Base-by-base conservation (phyloP, 2,329 filamentous ascomycete species). In the Penicillium sp. region DNA sequence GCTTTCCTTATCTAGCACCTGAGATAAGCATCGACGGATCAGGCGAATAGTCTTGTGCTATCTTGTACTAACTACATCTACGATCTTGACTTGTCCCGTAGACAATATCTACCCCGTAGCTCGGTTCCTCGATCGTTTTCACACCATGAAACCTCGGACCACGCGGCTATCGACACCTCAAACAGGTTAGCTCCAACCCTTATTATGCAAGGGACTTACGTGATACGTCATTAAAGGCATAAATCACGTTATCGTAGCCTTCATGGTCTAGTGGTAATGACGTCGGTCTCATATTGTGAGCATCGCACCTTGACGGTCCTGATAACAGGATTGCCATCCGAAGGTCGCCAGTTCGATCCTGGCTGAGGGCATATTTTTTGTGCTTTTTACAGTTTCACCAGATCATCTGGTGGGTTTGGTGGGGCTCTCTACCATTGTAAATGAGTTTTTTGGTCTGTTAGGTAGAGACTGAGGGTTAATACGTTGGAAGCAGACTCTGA, bases 321-420 rank as follows among this genome's bases (percentile, higher is more conserved):
- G 59, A 45, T 51, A 58, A 62, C 59, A 60, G 56, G 54, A 54
- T 53, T 56, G 59, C 41, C 30, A 62, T 62, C 59, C 59, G 53
- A 58, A 62, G 59, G 57, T 61, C 59, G 53, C 59, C 59, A 62
- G 59, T 62, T 62, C 59, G 59, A 62, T 35, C 57, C 59, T 62
- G 59, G 59, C 51, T 46, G 53, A 55, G 59, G 52, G 57, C 57
- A 62, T 42, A 27, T 46, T 16, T 58, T 53, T 55, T 50, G n/a
- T 5, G 2, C 9, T 36, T 36, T 20, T 13, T 36, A 9, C 14
- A 4, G 6, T 28, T 3, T 28, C 4, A 10, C 9, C 20, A 22
- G 20, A 22, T n/a, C n/a, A n/a, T n/a, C n/a, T 22, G 20, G 20
- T 22, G 20, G 20, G 20, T 22, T 22, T 22, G 20, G 20, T 22